Evolutionary conservation across 2,329 filamentous ascomycete genomes (phyloP).

Genomic region (Beauveria sp.): DNA sequence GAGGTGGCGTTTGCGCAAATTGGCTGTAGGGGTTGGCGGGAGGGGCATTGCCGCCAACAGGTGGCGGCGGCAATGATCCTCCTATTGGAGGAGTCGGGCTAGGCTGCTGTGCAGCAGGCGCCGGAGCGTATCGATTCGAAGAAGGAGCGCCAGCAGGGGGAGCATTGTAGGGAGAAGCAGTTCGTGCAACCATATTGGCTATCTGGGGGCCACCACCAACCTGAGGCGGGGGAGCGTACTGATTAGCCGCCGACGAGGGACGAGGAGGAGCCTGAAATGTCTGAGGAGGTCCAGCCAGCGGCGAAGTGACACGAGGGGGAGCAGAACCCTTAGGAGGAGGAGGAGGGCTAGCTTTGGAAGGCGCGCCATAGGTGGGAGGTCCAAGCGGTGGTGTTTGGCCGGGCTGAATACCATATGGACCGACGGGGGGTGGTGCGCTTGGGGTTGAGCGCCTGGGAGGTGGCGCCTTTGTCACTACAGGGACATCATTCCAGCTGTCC

Average conservation of each 20-base stretch:
- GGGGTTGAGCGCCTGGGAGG: conserved; percentile 69
- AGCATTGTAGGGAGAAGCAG: conserved; percentile 78
- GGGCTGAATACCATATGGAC: conserved; percentile 66
- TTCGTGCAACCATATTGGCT: conserved; percentile 60
- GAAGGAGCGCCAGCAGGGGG: conserved; percentile 64
- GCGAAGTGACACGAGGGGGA: conserved; percentile 65
- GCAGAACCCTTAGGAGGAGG: conserved; percentile 77
- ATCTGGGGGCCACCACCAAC: conserved; percentile 44
- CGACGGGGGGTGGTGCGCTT: conserved; percentile 57
- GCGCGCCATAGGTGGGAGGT: conserved; percentile 52
- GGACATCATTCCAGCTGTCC: conserved; percentile 91
- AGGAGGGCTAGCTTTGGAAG: conserved; percentile 61
- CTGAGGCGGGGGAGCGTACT: conserved; percentile 45
- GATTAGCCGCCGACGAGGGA: conserved; percentile 53
- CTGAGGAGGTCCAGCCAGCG: conserved; percentile 51
- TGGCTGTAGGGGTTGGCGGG: conserved; percentile 35
- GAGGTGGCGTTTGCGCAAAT: conserved; percentile 21
- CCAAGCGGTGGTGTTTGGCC: conserved; percentile 46
- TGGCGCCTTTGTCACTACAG: conserved; percentile 71
- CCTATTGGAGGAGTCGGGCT: conserved; percentile 35
- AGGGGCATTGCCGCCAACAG: conserved; percentile 36
- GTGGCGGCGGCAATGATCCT: conserved; percentile 32
- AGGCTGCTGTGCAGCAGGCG: conserved; percentile 48
- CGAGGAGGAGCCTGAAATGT: conserved; percentile 49
- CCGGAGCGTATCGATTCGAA: conserved; percentile 67